Base-by-base conservation (phyloP, 2,329 filamentous ascomycete species). In the Cladophialophora chaetospira region DNA sequence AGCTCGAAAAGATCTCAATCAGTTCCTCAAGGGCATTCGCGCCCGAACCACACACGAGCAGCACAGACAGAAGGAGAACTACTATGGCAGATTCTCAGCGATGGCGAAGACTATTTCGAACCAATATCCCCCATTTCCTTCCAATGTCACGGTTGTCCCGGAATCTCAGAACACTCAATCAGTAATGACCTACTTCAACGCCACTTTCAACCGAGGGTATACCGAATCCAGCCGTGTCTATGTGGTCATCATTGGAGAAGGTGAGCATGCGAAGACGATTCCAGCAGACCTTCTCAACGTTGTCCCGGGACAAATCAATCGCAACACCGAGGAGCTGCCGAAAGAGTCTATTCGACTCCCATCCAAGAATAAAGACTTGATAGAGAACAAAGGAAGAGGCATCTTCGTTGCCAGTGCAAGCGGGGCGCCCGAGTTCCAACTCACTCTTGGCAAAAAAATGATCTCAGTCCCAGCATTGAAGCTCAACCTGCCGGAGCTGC, bases 301-400 rank as follows among this genome's bases (percentile, higher is more conserved):
- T 3, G 29, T 62, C 2, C 57, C 60, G 21, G 60, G 60, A 13
- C 60, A 60, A 36, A n/a, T 46, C 25, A 55, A 53, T 43, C 40
- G 17, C 21, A 42, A 43, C 21, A 29, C 47, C 33, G 13, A 13
- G 3, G 17, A 46, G 25, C 46, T 36, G 21, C 51, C 51, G 15
- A 21, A 5, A 17, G 40, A 19, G 6, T 40, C 23, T 8, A 29
- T 54, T 42, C 28, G 43, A 28, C 11, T 3, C 13, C 51, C 51
- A 2, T 9, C 19, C n/a, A 23, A 28, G 0, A 60, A 62, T 36
- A 36, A 19, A 11, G 15, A 52, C 6, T 13, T 51, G 44, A 55
- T 62, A 19, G 9, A 19, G n/a, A 13, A 23, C 6, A 3, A 33
- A 9, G 57, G 52, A 8, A 17, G 15, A 19, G 9, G 25, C 2